Conservation (phyloP, 345 rosid genomes). For the Camelina sativa region DNA sequence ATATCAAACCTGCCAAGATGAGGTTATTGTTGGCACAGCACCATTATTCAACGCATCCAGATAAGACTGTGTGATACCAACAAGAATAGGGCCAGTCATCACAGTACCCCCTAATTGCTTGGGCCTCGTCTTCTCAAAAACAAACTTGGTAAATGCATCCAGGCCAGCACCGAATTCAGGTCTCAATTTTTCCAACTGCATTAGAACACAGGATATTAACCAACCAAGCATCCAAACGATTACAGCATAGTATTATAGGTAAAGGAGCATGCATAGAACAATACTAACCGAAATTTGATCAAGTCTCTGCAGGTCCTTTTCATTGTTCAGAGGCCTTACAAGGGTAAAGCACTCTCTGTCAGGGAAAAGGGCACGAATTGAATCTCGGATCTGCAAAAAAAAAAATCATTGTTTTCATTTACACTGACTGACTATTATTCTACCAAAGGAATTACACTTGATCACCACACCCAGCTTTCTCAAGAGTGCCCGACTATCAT, state of each 20-base stretch:
- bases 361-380: constrained; percentile 92
- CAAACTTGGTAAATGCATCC: constrained; percentile 92
- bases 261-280: background rate
- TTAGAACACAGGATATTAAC: background rate
- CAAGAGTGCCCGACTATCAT: constrained; percentile 5
- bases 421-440: background rate
- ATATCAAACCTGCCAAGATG: constrained; percentile 94
- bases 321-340: constrained; percentile 88
- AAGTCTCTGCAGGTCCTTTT: constrained; percentile 84
- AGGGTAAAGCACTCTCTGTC: constrained; percentile 95
- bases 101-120: constrained; percentile 91
- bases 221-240: background rate
- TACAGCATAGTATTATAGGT: background rate
- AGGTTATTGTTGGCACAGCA: constrained; percentile 95
- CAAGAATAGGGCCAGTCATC: constrained; percentile 92
- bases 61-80: constrained; percentile 87
- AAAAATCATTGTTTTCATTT: constrained; percentile 5
- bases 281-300: constrained; percentile 85
- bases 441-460: constrained; percentile 1
- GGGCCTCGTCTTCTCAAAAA: constrained; percentile 97
- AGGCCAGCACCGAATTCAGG: constrained; percentile 87
- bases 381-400: constrained; percentile 73
- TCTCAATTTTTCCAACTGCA: constrained; percentile 78
- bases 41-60: constrained; percentile 96
- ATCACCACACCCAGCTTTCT: constrained; percentile 3